Conservation (phyloP, 1,139 yeast genomes). For the Torulaspora pretoriensis region DNA sequence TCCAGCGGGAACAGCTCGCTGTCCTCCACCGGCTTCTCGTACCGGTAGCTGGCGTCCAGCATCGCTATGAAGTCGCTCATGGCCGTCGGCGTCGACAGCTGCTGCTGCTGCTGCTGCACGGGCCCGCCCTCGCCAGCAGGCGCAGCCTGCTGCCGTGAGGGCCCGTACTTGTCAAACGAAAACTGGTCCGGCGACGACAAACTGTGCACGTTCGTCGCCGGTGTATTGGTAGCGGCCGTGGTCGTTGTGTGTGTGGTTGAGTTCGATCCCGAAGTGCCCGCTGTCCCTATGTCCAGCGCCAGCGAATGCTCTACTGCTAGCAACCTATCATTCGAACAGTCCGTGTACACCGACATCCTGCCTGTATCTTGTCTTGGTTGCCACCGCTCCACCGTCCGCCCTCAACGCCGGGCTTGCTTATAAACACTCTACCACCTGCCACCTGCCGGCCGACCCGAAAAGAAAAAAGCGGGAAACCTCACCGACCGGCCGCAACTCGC, state of each 20-base stretch:
- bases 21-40: neutral
- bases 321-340: neutral
- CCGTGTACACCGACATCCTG: neutral
- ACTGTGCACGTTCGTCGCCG: slow-evolving; percentile 8
- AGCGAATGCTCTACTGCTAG: slow-evolving; percentile 7
- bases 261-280: slow-evolving; percentile 5
- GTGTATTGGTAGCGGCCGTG: slow-evolving; percentile 8
- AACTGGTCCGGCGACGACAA: slow-evolving; percentile 12
- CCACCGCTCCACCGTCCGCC: neutral
- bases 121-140: neutral
- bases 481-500: neutral
- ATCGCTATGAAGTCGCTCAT: slow-evolving; percentile 30
- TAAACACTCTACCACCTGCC: neutral
- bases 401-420: neutral
- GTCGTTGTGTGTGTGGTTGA: slow-evolving; percentile 8
- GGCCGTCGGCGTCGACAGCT: slow-evolving; percentile 26
- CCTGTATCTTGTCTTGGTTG: too few species aligned
- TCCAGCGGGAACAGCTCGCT: slow-evolving; percentile 17
- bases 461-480: neutral
- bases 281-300: slow-evolving; percentile 11
- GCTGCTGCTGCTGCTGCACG: slow-evolving; percentile 9
- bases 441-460: neutral
- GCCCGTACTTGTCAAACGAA: neutral
- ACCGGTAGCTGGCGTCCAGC: slow-evolving; percentile 19
- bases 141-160: neutral